Base-by-base conservation (phyloP, 73 alveolate genomes). In the Stentor roeselii region DNA sequence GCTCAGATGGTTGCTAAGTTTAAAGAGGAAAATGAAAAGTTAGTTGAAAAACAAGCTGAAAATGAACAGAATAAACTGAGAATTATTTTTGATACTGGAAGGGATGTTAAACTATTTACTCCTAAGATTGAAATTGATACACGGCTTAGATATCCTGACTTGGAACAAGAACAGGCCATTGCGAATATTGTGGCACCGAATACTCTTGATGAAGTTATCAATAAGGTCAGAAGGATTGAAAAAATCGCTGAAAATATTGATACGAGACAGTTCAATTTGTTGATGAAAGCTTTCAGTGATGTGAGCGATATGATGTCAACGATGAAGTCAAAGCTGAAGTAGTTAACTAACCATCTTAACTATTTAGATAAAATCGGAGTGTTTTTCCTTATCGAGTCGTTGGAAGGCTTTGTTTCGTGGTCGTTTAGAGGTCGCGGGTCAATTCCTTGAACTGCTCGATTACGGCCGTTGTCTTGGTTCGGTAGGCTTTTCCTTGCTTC, bases 161-260 rank as follows among this genome's bases (percentile, higher is more conserved):
- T 67, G 41, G 67, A 50, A 50, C 30, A 50, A 50, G 67, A 50
- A 50, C 67, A 50, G 21, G 67, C 6, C 6, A 50, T 50, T 11
- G 67, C 6, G 21, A 50, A 50, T 11, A 50, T 50, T 50, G 67
- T 21, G 6, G 6, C 67, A 11, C 6, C 67, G 21, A 27, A 36
- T 0, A n/a, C 34, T 1, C 2, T 67, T 27, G 80, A 67, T 32
- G 41, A 67, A 32, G 37, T 67, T n/a, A 21, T 67, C 27, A 21
- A 67, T 15, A 67, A 32, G 2, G 80, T 67, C 27, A 67, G 80
- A 67, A 67, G 80, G 80, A 40, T 67, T 21, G 80, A 67, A 34
- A n/a, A 67, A 67, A 67, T 67, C 34, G 80, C 80, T 67, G 80
- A 67, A 30, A 67, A 67, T 67, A 32, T 67, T 0, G 80, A 67